Evolutionary conservation across 441 rosid species (phyloP).

Genomic region (Flueggea neowawraea): DNA sequence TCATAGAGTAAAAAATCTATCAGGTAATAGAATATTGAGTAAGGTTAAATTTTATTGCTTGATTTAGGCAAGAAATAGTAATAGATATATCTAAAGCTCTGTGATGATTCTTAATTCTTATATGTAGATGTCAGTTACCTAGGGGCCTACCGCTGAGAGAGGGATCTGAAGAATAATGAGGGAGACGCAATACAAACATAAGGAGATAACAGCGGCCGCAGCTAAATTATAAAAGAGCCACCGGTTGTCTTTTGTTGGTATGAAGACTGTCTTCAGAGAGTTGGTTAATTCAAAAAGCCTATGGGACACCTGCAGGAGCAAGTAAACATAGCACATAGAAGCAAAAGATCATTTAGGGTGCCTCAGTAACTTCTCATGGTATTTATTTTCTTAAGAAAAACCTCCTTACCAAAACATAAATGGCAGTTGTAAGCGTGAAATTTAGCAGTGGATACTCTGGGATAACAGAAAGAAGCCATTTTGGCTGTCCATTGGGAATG

Average conservation of each 20-base stretch:
- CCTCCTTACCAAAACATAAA: constrained; percentile 73
- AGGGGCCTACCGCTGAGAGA: constrained; percentile 41
- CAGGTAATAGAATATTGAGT: too few species aligned
- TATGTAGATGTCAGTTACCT: too few species aligned
- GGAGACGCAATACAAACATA: constrained; percentile 52
- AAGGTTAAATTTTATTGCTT: too few species aligned
- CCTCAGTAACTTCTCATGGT: background rate
- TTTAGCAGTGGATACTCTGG: constrained; percentile 96
- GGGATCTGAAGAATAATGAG: constrained; percentile 85
- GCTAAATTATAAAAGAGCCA: constrained; percentile 58
- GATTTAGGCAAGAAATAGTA: too few species aligned
- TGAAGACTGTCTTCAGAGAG: constrained; percentile 59
- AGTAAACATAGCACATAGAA: background rate
- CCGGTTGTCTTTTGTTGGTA: constrained; percentile 74
- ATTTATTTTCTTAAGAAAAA: background rate
- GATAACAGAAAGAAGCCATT: constrained; percentile 89
- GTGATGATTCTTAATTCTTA: too few species aligned
- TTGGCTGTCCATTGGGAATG: constrained; percentile 90
- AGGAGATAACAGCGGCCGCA: constrained; percentile 55
- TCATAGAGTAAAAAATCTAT: too few species aligned
- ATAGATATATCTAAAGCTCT: too few species aligned
- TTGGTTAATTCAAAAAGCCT: constrained; percentile 85
- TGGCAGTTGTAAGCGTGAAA: constrained; percentile 92
- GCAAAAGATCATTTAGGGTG: background rate
- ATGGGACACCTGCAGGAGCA: constrained; percentile 61